phyloP scores from a whole-genome alignment of 1,139 yeast genomes.

The Groenewaldozyma auringiensis region DNA sequence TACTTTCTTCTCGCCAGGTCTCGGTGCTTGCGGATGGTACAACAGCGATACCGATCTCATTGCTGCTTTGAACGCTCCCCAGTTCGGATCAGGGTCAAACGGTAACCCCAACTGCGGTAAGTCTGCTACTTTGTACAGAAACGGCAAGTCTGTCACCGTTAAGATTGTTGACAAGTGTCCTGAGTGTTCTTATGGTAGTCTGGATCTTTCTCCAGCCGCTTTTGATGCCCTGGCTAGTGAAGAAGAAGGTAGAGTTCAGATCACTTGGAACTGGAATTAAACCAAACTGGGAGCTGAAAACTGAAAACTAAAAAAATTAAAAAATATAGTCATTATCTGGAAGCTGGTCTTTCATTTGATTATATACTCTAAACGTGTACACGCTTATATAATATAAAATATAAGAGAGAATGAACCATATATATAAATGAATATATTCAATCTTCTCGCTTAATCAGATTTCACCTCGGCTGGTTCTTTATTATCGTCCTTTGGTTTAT shows the following conservation, averaged over 20 bases:
- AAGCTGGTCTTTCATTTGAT: neutral
- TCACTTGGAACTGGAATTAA: conserved; percentile 40
- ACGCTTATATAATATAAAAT: neutral
- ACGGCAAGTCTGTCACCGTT: conserved; percentile 42
- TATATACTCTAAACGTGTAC: neutral
- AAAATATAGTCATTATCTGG: neutral
- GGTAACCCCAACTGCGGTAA: conserved; percentile 44
- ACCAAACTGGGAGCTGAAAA: neutral
- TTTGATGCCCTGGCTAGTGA: conserved; percentile 41
- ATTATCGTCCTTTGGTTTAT: no score
- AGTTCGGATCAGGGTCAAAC: conserved; percentile 32
- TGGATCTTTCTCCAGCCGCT: conserved; percentile 50
- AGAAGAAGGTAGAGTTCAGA: conserved; percentile 40
- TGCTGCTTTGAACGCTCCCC: conserved; percentile 33
- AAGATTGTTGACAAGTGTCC: conserved; percentile 49
- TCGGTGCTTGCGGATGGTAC: conserved; percentile 55
- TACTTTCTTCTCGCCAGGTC: conserved; percentile 50
- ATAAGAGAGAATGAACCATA: neutral
- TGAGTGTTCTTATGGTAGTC: conserved; percentile 40
- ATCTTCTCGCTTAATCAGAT: no score
- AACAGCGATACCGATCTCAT: conserved; percentile 44
- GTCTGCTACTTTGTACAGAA: conserved; percentile 37
- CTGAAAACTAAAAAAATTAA: neutral
- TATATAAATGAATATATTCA: neutral
- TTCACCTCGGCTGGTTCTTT: no score